phyloP scores from a whole-genome alignment of 2,329 filamentous ascomycete species.

The Hymenoscyphus albidus region DNA sequence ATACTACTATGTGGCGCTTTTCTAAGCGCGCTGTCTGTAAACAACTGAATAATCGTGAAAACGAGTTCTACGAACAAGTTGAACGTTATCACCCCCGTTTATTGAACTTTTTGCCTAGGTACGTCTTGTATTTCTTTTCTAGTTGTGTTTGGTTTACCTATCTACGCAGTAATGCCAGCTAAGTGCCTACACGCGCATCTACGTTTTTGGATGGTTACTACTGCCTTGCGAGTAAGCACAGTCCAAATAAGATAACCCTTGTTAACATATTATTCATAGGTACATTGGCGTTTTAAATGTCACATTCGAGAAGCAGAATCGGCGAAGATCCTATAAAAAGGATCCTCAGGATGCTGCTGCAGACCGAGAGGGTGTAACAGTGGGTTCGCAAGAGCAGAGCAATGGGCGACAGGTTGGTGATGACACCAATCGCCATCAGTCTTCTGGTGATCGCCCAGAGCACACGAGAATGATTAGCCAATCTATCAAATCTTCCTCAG shows the following conservation, averaged over 20 bases:
- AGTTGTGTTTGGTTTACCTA: neutral
- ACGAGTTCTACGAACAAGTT: conserved; percentile 97
- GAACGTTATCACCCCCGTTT: conserved; percentile 88
- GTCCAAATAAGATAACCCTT: neutral
- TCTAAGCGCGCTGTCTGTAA: conserved; percentile 95
- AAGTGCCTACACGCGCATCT: neutral
- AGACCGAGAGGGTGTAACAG: conserved; percentile 23
- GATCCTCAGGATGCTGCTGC: conserved; percentile 42
- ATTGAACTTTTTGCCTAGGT: conserved; percentile 86
- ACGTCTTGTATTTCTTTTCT: conserved; percentile 30
- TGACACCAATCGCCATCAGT: conserved; percentile 24
- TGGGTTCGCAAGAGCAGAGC: conserved; percentile 22
- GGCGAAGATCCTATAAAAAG: conserved; percentile 56
- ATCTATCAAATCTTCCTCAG: conserved; percentile 62
- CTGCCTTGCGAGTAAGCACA: neutral
- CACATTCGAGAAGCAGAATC: conserved; percentile 81
- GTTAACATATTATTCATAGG: conserved; percentile 44
- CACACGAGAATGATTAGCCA: conserved; percentile 59
- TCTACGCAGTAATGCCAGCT: neutral
- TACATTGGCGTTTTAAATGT: conserved; percentile 98
- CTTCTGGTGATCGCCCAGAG: conserved; percentile 30
- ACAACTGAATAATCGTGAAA: conserved; percentile 95
- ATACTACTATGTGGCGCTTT: conserved; percentile 94
- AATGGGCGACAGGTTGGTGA: conserved; percentile 9
- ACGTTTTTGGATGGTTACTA: neutral